Percentiles rank a stretch among this genome's conserved stretches.
Conservation (phyloP, 768 basidiomycete species). For the Trichaptum fuscoviolaceum region DNA sequence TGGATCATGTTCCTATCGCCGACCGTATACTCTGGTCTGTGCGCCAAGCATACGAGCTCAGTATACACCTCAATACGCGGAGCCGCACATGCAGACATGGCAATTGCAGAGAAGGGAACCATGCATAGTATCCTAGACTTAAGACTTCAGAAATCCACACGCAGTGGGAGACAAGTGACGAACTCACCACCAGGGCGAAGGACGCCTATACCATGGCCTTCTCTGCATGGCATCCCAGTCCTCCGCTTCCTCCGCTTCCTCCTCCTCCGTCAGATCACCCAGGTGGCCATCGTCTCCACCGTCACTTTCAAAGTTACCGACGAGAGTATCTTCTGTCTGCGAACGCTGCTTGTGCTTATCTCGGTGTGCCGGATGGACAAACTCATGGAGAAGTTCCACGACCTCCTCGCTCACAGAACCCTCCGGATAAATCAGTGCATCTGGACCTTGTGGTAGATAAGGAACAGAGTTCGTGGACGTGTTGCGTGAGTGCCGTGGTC, state of each 20-base stretch:
- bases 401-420: conserved; percentile 41
- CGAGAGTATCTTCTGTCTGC: conserved; percentile 30
- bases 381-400: conserved; percentile 41
- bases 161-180: not conserved
- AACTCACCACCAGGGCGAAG: conserved; percentile 68
- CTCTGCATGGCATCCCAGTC: conserved; percentile 16
- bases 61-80: conserved; percentile 74
- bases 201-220: conserved; percentile 71
- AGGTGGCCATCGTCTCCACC: conserved; percentile 16
- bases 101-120: conserved; percentile 51
- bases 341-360: conserved; percentile 6
- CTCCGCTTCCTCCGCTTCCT: conserved; percentile 14
- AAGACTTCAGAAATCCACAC: conserved; percentile 3
- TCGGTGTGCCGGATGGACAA: conserved; percentile 35
- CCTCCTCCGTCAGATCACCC: conserved; percentile 14
- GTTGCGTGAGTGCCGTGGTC: conserved; percentile 15
- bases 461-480: conserved; percentile 19
- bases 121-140: conserved; percentile 49
- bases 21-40: conserved; percentile 48
- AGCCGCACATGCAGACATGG: conserved; percentile 52
- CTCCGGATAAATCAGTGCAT: conserved; percentile 39
- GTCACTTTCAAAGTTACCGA: conserved; percentile 14
- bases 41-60: conserved; percentile 62
- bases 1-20: not conserved
- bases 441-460: conserved; percentile 22